Evolutionary conservation across 2,329 filamentous ascomycete genomes (phyloP).

Genomic region (Xylariaceae sp.): DNA sequence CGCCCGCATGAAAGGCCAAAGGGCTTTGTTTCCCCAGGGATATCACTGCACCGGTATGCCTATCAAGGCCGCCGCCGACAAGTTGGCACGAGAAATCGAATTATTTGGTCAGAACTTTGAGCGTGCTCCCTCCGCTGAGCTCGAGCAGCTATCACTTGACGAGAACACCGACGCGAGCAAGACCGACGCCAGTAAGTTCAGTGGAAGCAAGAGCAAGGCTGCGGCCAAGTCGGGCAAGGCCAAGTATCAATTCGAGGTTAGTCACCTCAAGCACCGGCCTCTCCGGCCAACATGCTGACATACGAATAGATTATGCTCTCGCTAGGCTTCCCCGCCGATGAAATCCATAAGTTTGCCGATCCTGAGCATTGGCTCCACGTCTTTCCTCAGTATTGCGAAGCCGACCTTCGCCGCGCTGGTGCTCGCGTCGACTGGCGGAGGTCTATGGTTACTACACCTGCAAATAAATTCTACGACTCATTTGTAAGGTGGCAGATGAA

Average conservation of each 20-base stretch:
- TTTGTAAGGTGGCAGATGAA: constrained; percentile 99
- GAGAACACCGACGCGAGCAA: constrained; percentile 71
- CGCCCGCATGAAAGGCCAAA: constrained; percentile 88
- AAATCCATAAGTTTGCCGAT: constrained; percentile 93
- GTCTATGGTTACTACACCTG: constrained; percentile 92
- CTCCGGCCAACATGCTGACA: not conserved
- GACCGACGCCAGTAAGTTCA: constrained; percentile 89
- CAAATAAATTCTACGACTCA: constrained; percentile 94
- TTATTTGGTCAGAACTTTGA: constrained; percentile 42
- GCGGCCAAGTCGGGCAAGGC: constrained; percentile 87
- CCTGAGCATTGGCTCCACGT: constrained; percentile 89
- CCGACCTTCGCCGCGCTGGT: constrained; percentile 83
- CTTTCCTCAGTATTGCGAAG: constrained; percentile 83
- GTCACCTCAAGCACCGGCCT: not conserved
- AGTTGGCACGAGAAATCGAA: constrained; percentile 22
- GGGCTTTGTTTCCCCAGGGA: constrained; percentile 85
- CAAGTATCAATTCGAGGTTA: constrained; percentile 93
- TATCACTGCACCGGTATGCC: constrained; percentile 93
- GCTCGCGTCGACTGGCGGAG: constrained; percentile 91
- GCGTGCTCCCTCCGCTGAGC: constrained; percentile 54
- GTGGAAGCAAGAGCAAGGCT: constrained; percentile 90
- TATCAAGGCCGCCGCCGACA: constrained; percentile 25
- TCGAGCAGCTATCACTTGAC: constrained; percentile 51
- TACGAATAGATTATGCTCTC: constrained; percentile 76
- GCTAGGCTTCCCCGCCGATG: constrained; percentile 82